Evolutionary conservation across 139 green algal species (phyloP), one percentile per base, ranked within the genome.

Genomic region (Picochlorum sp.): DNA sequence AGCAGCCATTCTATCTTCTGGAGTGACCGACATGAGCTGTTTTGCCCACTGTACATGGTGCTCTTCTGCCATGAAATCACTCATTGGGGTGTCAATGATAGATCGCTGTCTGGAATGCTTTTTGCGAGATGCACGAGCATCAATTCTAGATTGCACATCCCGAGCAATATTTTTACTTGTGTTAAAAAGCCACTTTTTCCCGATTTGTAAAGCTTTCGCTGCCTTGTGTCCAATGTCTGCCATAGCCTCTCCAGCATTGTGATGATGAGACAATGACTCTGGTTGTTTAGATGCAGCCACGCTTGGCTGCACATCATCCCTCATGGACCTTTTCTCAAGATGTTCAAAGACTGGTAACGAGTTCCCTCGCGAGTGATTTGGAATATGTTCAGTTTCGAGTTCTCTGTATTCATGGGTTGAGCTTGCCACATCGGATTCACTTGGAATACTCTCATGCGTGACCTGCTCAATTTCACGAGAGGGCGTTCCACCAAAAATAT

Each of bases 1-100:
- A 6, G 75, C 61, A 9, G 54, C 61, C 2, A 50, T 45, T 14
- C 62, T 68, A 30, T 41, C 57, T 5, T 52, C 38, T 9, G 69
- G 66, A 4, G 65, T 59, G 45, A 77, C 30, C 2, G 50, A 59
- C 8, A 56, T 49, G 6, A 84, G 62, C 57, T 76, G 68, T 9
- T 59, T 67, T 0, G 79, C 79, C 76, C 76, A 84, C 54, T 79
- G 61, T 38, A 60, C 62, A 51, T 74, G 54, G 49, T 55, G 74
- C 14, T n/a, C n/a, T 13, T 13, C n/a, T n/a, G 8, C 6, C 1
- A 34, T 24, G 26, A 24, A 57, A 34, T 45, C 23, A 9, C 65
- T 54, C 45, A 37, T 18, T 34, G 16, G 47, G n/a, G 47, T 26
- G n/a, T 54, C 47, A 54, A n/a, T 20, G 45, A 49, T 51, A 47